These are phyloP conservation scores for Globisporangium heterothallicum DNA, from an alignment of 352 stramenopile species.

Conservation along the genomic window DNA sequence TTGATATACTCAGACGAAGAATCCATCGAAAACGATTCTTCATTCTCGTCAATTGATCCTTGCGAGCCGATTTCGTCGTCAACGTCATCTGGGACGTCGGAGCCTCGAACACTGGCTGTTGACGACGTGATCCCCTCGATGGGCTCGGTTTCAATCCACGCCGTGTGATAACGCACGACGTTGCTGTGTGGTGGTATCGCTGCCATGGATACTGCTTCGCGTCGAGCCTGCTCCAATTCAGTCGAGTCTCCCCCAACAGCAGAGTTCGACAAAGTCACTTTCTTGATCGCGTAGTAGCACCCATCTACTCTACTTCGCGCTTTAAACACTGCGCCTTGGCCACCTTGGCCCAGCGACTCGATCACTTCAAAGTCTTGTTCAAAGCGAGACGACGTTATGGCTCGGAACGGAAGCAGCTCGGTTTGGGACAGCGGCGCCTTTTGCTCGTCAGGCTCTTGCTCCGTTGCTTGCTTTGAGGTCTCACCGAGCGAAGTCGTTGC, in stretches of 20 bases:
- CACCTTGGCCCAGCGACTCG: constrained; percentile 54
- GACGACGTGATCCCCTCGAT: constrained; percentile 21
- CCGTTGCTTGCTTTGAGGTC: not conserved
- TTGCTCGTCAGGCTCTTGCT: not conserved
- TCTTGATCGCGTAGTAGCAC: constrained; percentile 75
- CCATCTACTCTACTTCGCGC: constrained; percentile 68
- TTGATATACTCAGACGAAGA: constrained; percentile 43
- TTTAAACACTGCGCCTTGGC: constrained; percentile 73
- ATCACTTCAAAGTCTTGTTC: constrained; percentile 73
- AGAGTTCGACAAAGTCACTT: constrained; percentile 45
- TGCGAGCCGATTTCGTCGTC: not conserved
- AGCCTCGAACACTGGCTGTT: constrained; percentile 32
- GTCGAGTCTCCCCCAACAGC: constrained; percentile 33
- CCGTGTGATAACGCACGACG: constrained; percentile 77
- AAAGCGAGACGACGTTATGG: constrained; percentile 33
- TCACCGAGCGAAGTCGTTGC: constrained; percentile 3
- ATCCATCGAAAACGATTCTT: constrained; percentile 41
- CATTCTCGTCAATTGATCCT: not conserved
- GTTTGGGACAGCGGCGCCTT: not conserved
- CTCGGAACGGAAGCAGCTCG: not conserved
- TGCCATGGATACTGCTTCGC: constrained; percentile 75
- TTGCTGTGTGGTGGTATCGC: constrained; percentile 62
- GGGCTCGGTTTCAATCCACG: constrained; percentile 63
- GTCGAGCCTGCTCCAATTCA: constrained; percentile 52
- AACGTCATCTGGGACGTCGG: constrained; percentile 18